A percentile compares a stretch with the other conserved stretches of the same genome.
These are phyloP conservation scores for Wickerhamiella brachini DNA, from an alignment of 805 yeast genomes.

Conservation along the genomic window DNA sequence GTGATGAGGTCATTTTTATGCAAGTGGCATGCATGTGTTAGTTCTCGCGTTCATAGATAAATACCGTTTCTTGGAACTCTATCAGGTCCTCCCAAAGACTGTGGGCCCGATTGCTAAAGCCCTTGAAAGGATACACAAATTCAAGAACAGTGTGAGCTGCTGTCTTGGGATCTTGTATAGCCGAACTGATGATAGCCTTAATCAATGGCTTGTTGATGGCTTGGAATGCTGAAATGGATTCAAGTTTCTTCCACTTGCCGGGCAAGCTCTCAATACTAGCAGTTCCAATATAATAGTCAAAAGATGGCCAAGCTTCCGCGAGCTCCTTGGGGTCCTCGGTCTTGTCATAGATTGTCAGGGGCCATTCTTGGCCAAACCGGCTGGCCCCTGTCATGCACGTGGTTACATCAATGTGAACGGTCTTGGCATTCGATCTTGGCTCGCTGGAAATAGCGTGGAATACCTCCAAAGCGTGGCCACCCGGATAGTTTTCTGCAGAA, in stretches of 20 bases:
- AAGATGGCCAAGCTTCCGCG: slow-evolving; percentile 30
- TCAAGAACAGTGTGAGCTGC: neutral
- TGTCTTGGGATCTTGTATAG: neutral
- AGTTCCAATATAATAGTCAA: slow-evolving; percentile 28
- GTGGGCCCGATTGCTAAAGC: neutral
- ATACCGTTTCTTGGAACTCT: neutral
- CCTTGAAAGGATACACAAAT: neutral
- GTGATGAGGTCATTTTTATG: neutral
- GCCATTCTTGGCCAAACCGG: slow-evolving; percentile 46
- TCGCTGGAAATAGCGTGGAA: slow-evolving; percentile 32
- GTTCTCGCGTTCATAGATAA: neutral
- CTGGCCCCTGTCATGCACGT: slow-evolving; percentile 84
- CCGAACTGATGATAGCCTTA: neutral
- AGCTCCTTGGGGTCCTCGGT: slow-evolving; percentile 42
- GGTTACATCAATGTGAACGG: slow-evolving; percentile 63
- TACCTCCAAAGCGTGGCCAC: slow-evolving; percentile 55
- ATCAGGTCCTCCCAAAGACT: neutral
- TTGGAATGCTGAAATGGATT: neutral
- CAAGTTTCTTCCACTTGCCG: neutral
- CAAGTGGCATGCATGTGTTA: neutral
- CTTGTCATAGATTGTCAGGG: slow-evolving; percentile 48
- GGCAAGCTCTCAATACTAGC: neutral
- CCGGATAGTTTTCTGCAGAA: slow-evolving; percentile 76
- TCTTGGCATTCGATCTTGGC: slow-evolving; percentile 16
- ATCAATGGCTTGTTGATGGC: neutral